These are phyloP conservation scores for Globisporangium nagaii DNA, from an alignment of 352 stramenopile genomes.

Conservation along the genomic window DNA sequence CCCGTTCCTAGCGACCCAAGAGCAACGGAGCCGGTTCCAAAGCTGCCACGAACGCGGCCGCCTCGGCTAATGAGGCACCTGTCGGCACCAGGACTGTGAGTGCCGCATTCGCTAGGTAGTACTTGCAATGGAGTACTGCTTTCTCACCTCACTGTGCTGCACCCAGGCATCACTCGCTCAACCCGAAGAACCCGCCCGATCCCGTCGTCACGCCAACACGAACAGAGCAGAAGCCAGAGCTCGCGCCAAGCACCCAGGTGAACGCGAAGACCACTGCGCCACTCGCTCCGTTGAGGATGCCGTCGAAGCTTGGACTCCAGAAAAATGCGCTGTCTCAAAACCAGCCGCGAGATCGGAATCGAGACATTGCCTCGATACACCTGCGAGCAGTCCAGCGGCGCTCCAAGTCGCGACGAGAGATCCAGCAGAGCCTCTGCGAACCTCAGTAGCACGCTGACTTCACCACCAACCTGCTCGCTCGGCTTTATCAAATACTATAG, in stretches of 20 bases:
- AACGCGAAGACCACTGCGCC: not conserved
- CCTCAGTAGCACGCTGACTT: slow-evolving; percentile 7
- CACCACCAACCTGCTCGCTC: no score
- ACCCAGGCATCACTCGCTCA: not conserved
- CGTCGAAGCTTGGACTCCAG: slow-evolving; percentile 3
- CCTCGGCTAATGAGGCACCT: slow-evolving; percentile 23
- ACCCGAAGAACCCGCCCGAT: not conserved
- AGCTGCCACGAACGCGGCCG: slow-evolving; percentile 7
- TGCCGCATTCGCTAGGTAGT: no score
- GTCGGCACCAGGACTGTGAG: slow-evolving; percentile 33
- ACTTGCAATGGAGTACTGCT: no score
- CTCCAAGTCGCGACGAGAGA: slow-evolving; percentile 28
- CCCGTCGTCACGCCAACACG: not conserved
- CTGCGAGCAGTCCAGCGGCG: slow-evolving; percentile 49
- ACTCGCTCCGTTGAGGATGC: slow-evolving; percentile 8
- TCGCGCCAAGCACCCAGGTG: not conserved
- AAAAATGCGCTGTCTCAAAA: slow-evolving; percentile 5
- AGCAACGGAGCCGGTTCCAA: not conserved
- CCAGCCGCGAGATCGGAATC: slow-evolving; percentile 43
- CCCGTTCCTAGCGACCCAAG: not conserved
- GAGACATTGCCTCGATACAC: slow-evolving; percentile 58
- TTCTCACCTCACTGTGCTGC: not conserved
- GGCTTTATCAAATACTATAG: not conserved
- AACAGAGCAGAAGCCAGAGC: not conserved
- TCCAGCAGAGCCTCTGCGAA: slow-evolving; percentile 23